Evolutionary conservation across 2,329 filamentous ascomycete genomes (phyloP).

Genomic region (Metarhizium humberi): DNA sequence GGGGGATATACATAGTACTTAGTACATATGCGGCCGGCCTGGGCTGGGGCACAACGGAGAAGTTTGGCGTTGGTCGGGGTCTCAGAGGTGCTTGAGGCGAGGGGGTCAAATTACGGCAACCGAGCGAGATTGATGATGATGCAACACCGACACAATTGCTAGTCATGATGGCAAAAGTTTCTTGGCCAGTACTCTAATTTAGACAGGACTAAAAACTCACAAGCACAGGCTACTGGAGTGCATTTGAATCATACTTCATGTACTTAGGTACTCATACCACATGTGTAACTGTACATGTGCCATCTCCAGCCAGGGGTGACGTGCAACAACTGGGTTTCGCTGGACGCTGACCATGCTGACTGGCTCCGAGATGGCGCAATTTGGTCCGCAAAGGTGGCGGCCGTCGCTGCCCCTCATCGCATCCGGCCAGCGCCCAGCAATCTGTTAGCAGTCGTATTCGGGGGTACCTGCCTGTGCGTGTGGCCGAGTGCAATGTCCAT

Average conservation of each 20-base stretch:
- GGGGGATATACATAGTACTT: background rate
- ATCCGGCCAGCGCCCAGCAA: background rate
- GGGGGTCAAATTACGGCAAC: background rate
- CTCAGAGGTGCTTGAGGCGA: background rate
- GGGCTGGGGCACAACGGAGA: background rate
- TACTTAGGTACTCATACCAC: too few species aligned
- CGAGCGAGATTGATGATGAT: background rate
- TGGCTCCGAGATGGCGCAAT: constrained; percentile 7
- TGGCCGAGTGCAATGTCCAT: too few species aligned
- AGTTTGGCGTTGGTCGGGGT: background rate
- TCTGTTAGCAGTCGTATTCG: constrained; percentile 2
- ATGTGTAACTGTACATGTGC: too few species aligned
- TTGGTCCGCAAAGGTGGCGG: background rate
- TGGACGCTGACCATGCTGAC: background rate
- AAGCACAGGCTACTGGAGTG: too few species aligned
- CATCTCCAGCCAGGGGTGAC: too few species aligned
- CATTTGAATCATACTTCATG: too few species aligned
- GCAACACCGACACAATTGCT: too few species aligned
- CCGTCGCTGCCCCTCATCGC: constrained; percentile 1
- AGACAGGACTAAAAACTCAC: too few species aligned
- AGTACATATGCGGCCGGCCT: background rate
- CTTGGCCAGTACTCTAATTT: too few species aligned
- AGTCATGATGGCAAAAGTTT: too few species aligned
- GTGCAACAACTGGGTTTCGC: too few species aligned
- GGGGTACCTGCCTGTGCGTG: background rate